Evolutionary conservation across 352 stramenopile species (phyloP).

Genomic region (Blastocystis sp.): DNA sequence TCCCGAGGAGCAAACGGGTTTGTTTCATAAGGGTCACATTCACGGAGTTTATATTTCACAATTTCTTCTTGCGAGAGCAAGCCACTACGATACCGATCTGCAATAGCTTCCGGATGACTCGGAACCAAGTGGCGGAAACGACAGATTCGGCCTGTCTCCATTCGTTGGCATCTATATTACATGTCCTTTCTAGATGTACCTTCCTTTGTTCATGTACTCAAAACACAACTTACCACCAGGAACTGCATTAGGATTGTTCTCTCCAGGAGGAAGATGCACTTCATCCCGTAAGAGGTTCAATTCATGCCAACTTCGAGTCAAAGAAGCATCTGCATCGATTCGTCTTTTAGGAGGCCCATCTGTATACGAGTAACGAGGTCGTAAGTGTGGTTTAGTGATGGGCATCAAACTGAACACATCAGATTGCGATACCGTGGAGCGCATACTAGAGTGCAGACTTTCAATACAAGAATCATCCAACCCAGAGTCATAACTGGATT

Average conservation of each 20-base stretch:
- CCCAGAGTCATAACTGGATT: too few relatives aligned
- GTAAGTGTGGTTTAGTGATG: neutral
- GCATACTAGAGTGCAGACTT: too few relatives aligned
- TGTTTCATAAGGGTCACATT: slow-evolving; percentile 7
- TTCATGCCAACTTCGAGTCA: neutral
- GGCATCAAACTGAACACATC: neutral
- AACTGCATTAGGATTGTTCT: slow-evolving; percentile 53
- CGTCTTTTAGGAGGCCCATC: too few relatives aligned
- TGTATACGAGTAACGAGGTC: too few relatives aligned
- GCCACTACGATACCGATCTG: slow-evolving; percentile 26
- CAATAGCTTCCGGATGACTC: slow-evolving; percentile 51
- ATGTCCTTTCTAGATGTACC: neutral
- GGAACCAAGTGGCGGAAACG: slow-evolving; percentile 52
- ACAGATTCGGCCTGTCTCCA: slow-evolving; percentile 13
- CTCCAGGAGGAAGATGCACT: slow-evolving; percentile 3
- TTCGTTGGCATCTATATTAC: slow-evolving; percentile 16
- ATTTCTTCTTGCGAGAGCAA: slow-evolving; percentile 48
- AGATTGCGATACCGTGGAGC: too few relatives aligned
- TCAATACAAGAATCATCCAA: too few relatives aligned
- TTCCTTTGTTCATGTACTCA: slow-evolving; percentile 60
- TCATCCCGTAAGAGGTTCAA: neutral
- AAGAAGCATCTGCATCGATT: neutral
- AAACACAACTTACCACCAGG: slow-evolving; percentile 49
- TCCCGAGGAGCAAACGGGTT: slow-evolving; percentile 54
- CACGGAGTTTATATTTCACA: neutral